Evolutionary conservation across 2,329 filamentous ascomycete genomes (phyloP).

Genomic region (Talaromyces amestolkiae): DNA sequence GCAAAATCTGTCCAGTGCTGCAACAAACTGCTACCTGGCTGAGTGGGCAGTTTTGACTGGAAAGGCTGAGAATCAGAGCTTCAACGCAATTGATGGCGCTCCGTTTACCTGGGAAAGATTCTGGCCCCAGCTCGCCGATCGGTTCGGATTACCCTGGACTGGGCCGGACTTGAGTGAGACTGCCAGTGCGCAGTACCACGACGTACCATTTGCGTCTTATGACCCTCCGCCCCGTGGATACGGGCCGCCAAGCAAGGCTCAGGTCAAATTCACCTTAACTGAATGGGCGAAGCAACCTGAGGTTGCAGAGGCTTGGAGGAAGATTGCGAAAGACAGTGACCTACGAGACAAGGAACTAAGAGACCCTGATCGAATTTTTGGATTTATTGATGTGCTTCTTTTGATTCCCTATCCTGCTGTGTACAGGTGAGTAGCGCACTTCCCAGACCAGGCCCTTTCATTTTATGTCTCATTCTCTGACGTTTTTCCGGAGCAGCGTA

Average conservation of each 20-base stretch:
- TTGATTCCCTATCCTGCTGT: neutral
- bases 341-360: neutral
- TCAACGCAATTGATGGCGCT: neutral
- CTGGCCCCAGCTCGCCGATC: neutral
- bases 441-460: neutral
- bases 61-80: neutral
- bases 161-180: neutral
- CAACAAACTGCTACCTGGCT: constrained; percentile 2
- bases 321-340: neutral
- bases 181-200: neutral
- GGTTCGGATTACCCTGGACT: neutral
- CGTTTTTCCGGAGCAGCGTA: neutral
- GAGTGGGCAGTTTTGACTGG: constrained; percentile 12
- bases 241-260: neutral
- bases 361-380: neutral
- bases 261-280: neutral
- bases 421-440: neutral
- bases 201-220: neutral
- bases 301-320: neutral
- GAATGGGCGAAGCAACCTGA: neutral
- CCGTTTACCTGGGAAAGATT: neutral
- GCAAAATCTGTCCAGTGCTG: constrained; percentile 5
- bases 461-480: neutral
- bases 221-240: neutral
- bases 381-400: neutral